Evolutionary conservation across 805 yeast genomes (phyloP).

Genomic region (Yarrowia hollandica): DNA sequence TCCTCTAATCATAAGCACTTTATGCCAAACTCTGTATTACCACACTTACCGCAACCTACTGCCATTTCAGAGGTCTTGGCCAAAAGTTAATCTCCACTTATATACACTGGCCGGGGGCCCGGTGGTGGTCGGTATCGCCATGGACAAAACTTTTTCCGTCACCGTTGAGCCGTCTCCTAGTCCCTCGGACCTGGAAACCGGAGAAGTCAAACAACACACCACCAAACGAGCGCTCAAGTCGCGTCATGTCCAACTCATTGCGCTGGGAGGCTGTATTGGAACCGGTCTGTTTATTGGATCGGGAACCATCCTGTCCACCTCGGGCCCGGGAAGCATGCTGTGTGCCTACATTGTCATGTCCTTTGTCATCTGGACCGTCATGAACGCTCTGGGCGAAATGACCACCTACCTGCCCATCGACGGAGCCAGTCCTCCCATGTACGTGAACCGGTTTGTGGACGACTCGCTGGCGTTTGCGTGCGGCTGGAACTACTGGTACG

Average conservation of each 20-base stretch:
- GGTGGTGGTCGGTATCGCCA: constrained; percentile 1
- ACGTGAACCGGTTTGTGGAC: constrained; percentile 60
- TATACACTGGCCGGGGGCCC: no score
- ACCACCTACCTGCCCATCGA: constrained; percentile 55
- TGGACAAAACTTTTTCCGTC: background rate
- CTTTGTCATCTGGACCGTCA: constrained; percentile 61
- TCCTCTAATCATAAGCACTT: background rate
- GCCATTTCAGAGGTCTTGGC: constrained; percentile 15
- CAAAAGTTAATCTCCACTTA: background rate
- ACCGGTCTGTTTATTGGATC: constrained; percentile 78
- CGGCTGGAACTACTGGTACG: constrained; percentile 53
- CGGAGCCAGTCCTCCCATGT: constrained; percentile 63
- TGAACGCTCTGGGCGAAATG: constrained; percentile 60
- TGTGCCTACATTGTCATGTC: constrained; percentile 65
- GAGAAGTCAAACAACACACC: constrained; percentile 2
- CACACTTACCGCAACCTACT: constrained; percentile 2
- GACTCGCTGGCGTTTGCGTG: constrained; percentile 59
- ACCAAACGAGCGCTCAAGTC: constrained; percentile 46
- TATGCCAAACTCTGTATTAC: background rate
- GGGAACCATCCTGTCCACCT: constrained; percentile 58
- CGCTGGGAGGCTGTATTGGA: constrained; percentile 76
- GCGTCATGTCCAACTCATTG: constrained; percentile 71
- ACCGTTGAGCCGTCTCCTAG: constrained; percentile 5
- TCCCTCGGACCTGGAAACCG: constrained; percentile 4
- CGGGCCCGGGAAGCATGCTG: constrained; percentile 71